Evolutionary conservation across 306 rosid species (phyloP).

Genomic region (Quercus robur): DNA sequence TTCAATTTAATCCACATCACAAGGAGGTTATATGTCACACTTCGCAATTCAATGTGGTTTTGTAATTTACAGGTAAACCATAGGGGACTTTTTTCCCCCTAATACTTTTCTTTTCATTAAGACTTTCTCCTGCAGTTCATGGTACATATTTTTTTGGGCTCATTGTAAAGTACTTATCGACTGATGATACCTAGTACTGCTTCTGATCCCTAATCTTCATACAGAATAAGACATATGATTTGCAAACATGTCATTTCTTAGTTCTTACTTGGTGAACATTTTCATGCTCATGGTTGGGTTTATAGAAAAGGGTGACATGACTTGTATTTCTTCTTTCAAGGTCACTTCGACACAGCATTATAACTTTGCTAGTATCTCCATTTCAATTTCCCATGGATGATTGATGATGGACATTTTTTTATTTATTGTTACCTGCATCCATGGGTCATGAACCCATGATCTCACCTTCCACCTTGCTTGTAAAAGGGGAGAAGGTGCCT

Average conservation of each 20-base stretch:
- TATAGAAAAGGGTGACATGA: neutral
- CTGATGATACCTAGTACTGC: neutral
- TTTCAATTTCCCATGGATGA: slow-evolving; percentile 10
- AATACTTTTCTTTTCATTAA: neutral
- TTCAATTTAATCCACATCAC: no score
- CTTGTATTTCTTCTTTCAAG: neutral
- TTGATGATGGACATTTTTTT: neutral
- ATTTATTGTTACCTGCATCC: no score
- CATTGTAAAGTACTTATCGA: neutral
- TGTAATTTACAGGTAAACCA: no score
- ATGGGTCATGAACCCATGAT: no score
- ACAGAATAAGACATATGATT: neutral
- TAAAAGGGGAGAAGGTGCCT: no score
- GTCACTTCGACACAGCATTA: neutral
- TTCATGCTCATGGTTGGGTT: neutral
- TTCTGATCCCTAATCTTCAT: neutral
- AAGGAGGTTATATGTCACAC: no score
- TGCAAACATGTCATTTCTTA: neutral
- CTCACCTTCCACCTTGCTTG: no score
- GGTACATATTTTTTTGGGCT: neutral
- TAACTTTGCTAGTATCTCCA: neutral
- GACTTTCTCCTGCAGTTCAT: neutral
- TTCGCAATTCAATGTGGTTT: no score
- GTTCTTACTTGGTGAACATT: neutral
- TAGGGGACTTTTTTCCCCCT: no score